Evolutionary conservation across 1,284 basidiomycete species (phyloP).

Genomic region (Ustilago curta): DNA sequence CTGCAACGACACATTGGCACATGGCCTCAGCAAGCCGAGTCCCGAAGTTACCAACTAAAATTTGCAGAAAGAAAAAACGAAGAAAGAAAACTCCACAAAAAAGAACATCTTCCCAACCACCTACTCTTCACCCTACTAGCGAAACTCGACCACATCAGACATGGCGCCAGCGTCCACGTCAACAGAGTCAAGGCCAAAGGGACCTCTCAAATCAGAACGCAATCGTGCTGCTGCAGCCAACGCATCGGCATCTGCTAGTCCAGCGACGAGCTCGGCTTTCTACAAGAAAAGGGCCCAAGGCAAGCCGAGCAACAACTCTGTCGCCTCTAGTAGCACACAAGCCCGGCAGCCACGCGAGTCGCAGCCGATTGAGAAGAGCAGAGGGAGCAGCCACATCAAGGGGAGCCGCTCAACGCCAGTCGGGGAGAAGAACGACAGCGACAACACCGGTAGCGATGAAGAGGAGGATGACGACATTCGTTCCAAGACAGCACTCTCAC

Average conservation of each 20-base stretch:
- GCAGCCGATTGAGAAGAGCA: not conserved
- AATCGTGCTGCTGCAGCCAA: constrained; percentile 31
- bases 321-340: constrained; percentile 16
- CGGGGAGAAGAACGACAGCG: not conserved
- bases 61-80: not conserved
- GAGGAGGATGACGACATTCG: constrained; percentile 18
- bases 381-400: not conserved
- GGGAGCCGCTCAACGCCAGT: not conserved
- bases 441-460: not conserved
- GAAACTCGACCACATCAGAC: not conserved
- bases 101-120: not conserved
- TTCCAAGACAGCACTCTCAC: constrained; percentile 47
- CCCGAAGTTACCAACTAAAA: constrained; percentile 21
- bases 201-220: constrained; percentile 44
- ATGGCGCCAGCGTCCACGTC: constrained; percentile 22
- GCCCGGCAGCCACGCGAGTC: not conserved
- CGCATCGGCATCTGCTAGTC: not conserved
- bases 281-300: constrained; percentile 42
- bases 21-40: constrained; percentile 11
- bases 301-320: constrained; percentile 1
- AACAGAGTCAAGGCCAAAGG: not conserved
- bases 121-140: not conserved
- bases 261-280: constrained; percentile 37
- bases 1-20: not conserved
- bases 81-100: constrained; percentile 31